Base-by-base conservation (phyloP, 768 basidiomycete genomes). In the Lactarius psammicola region DNA sequence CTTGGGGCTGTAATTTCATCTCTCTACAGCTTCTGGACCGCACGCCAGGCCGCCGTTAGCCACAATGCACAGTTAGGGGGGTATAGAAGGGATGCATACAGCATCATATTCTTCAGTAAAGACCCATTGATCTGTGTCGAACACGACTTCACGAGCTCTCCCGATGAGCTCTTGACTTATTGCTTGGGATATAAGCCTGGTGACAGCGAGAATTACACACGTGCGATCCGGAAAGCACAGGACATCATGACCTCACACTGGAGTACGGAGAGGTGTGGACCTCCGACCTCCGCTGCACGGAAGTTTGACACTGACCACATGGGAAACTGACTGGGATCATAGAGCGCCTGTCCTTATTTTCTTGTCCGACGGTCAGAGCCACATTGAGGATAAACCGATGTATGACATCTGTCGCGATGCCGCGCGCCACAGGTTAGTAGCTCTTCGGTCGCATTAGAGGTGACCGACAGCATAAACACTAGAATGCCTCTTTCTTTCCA, bases 1-100 rank as follows among this genome's bases (percentile, higher is more conserved):
- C 77, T 85, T n/a, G 85, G 85, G 1, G 84, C 85, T 0, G 86
- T 86, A 0, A 81, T 81, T 54, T 82, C 84, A 0, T 80, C 85
- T 1, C 69, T 87, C 13, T 71, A 84, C 60, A 76, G 76, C 13
- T 87, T 87, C 71, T 87, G 86, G 85, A 63, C 74, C 17, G 80
- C 86, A 0, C 79, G 85, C 3, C 76, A 78, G 18, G 73, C 78
- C 28, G 79, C 80, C 3, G 58, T 78, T 23, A 70, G 58, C 17
- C 56, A 63, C 31, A 72, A 54, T 8, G 62, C 36, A 23, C 73
- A 75, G 54, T 72, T 62, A 5, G 71, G 71, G 11, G 71, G 68
- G 0, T 46, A 55, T 15, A 78, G 82, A 23, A 73, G 78, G 40
- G 86, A 87, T 64, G 76, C 86, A 0, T 87, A 87, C 67, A 85